Base-by-base conservation (phyloP, 805 yeast genomes). In the Barnettozyma botsteinii region DNA sequence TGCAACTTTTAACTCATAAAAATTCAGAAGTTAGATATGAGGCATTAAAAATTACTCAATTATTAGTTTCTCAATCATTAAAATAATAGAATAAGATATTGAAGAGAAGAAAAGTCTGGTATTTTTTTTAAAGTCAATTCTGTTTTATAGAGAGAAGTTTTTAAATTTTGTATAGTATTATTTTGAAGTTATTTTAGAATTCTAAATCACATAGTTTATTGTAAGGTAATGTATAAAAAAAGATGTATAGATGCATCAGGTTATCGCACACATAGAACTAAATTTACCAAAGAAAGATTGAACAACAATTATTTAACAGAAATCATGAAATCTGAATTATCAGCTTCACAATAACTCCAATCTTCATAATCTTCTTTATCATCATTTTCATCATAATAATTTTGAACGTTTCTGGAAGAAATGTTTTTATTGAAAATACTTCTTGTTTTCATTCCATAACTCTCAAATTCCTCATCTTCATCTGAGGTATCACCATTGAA, bases 31-130 rank as follows among this genome's bases (percentile, higher is more conserved):
- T 93, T 50, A 85, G 91, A 59, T 93, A 83, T 59, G 96, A 91
- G 67, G 98, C 98, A 2, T 74, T 93, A 57, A 86, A 85, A 61
- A 88, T 97, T 4, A 86, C 96, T n/a, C 98, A 93, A 67, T 75
- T 81, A 42, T 77, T 93, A 53, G 94, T 93, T 39, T 87, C 96
- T 4, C 87, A 86, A 56, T 72, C 82, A n/a, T 75, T 82, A 50
- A 73, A 66, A 46, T 63, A 49, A 45, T 31, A 22, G 7, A 30
- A n/a, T n/a, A n/a, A n/a, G n/a, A n/a, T n/a, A n/a, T n/a, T n/a
- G n/a, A n/a, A n/a, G n/a, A n/a, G 22, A 34, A 37, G 13, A 32
- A 25, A 21, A 26, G 23, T 29, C 28, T 31, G 34, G 39, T 40
- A 40, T 34, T 34, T 23, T 36, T 35, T 27, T 33, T 39, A 23